phyloP scores from a whole-genome alignment of 1,284 basidiomycete genomes.

The Stygiomarasmius scandens region DNA sequence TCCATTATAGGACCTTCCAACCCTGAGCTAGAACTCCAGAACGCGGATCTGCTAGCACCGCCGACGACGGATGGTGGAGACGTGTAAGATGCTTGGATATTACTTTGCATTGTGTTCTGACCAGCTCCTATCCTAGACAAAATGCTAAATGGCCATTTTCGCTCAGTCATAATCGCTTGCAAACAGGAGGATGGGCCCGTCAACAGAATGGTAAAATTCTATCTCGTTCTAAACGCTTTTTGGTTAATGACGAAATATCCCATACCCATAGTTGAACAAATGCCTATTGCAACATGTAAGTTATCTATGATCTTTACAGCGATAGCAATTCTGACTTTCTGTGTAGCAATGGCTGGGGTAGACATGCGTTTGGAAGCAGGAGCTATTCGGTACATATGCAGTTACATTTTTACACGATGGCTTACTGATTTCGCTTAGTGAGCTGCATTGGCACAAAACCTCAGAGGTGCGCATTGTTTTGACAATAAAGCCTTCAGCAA shows the following conservation, averaged over 20 bases:
- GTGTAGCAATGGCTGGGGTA: slow-evolving; percentile 61
- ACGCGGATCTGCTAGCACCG: slow-evolving; percentile 64
- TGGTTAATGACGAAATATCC: neutral
- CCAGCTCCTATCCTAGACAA: too few relatives aligned
- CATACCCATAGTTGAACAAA: slow-evolving; percentile 8
- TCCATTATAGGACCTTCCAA: slow-evolving; percentile 61
- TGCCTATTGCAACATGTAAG: slow-evolving; percentile 64
- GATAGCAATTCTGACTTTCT: neutral
- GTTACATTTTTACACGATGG: slow-evolving; percentile 32
- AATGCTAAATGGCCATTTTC: slow-evolving; percentile 77
- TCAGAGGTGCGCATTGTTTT: slow-evolving; percentile 48
- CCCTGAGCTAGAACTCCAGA: slow-evolving; percentile 52
- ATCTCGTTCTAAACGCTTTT: slow-evolving; percentile 1
- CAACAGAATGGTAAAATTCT: slow-evolving; percentile 58
- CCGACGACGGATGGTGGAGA: slow-evolving; percentile 68
- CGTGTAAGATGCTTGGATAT: too few relatives aligned
- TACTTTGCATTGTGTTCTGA: too few relatives aligned
- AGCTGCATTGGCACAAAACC: slow-evolving; percentile 76
- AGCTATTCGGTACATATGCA: slow-evolving; percentile 62
- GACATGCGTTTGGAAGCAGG: slow-evolving; percentile 73
- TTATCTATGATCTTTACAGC: slow-evolving; percentile 10
- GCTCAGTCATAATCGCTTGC: slow-evolving; percentile 69
- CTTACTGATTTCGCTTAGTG: slow-evolving; percentile 37
- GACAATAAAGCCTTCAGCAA: slow-evolving; percentile 8
- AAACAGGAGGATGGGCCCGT: slow-evolving; percentile 75